phyloP scores from a whole-genome alignment of 352 stramenopile genomes.

The Aphanomyces euteiches region DNA sequence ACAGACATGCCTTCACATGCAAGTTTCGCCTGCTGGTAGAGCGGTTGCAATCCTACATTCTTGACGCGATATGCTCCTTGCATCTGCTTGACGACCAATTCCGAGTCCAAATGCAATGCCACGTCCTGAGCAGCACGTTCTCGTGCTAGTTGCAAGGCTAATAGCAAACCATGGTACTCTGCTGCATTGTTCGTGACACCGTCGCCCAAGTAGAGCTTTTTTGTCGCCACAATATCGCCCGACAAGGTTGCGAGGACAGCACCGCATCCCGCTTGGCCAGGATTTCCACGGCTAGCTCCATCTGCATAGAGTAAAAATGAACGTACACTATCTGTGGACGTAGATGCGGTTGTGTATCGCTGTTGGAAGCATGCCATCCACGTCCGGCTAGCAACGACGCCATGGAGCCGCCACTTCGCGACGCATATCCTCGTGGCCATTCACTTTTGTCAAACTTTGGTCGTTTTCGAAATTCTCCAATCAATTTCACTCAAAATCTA shows the following conservation, averaged over 20 bases:
- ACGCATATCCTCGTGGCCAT: too few relatives aligned
- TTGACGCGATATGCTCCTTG: slow-evolving; percentile 67
- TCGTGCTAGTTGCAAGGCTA: slow-evolving; percentile 55
- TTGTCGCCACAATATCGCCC: slow-evolving; percentile 43
- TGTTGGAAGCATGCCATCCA: too few relatives aligned
- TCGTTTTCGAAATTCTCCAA: too few relatives aligned
- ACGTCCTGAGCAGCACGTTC: slow-evolving; percentile 39
- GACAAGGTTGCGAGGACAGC: slow-evolving; percentile 52
- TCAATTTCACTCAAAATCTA: too few relatives aligned
- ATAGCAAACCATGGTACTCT: slow-evolving; percentile 62
- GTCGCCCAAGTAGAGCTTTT: slow-evolving; percentile 50
- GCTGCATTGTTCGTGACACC: slow-evolving; percentile 67
- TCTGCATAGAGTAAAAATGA: slow-evolving; percentile 53
- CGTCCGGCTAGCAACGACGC: too few relatives aligned
- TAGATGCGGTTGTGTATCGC: too few relatives aligned
- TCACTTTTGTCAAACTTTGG: too few relatives aligned
- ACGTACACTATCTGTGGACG: neutral
- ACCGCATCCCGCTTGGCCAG: slow-evolving; percentile 54
- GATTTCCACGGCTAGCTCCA: slow-evolving; percentile 68
- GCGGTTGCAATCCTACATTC: slow-evolving; percentile 44
- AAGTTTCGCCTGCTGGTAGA: slow-evolving; percentile 49
- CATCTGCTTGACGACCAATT: slow-evolving; percentile 77
- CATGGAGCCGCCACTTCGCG: too few relatives aligned
- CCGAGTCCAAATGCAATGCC: slow-evolving; percentile 71
- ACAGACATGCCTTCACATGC: slow-evolving; percentile 5